Conservation (phyloP, 768 basidiomycete species). For the Gymnopilus junonius region DNA sequence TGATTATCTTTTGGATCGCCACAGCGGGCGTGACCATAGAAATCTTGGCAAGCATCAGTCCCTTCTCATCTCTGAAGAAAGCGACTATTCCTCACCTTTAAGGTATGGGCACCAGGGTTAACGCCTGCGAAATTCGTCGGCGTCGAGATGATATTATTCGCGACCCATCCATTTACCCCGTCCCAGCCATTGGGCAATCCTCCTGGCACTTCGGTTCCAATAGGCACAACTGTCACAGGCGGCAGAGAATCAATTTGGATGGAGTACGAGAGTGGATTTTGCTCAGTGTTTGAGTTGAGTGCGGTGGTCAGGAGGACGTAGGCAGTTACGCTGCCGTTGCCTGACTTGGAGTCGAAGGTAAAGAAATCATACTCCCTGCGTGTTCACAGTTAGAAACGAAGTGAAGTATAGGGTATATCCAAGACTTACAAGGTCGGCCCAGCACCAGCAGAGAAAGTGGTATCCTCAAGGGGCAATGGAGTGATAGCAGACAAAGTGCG, state of each 20-base stretch:
- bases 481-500: slow-evolving; percentile 64
- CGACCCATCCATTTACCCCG: slow-evolving; percentile 53
- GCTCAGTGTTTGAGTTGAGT: slow-evolving; percentile 52
- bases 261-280: slow-evolving; percentile 55
- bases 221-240: slow-evolving; percentile 49
- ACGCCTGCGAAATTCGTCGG: slow-evolving; percentile 43
- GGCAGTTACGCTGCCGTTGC: slow-evolving; percentile 49
- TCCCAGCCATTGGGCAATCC: slow-evolving; percentile 50
- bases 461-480: slow-evolving; percentile 56
- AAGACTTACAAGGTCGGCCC: slow-evolving; percentile 61
- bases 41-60: slow-evolving; percentile 32
- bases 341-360: slow-evolving; percentile 54
- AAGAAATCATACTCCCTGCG: slow-evolving; percentile 67
- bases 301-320: slow-evolving; percentile 56
- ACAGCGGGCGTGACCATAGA: slow-evolving; percentile 64
- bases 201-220: slow-evolving; percentile 50
- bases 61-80: background rate
- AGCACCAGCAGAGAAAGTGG: slow-evolving; percentile 61
- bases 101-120: slow-evolving; percentile 59
- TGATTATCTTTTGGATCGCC: slow-evolving; percentile 64
- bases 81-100: slow-evolving; percentile 44
- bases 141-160: slow-evolving; percentile 52
- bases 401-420: background rate
- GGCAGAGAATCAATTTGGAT: slow-evolving; percentile 50
- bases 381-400: background rate